Evolutionary conservation across 495 filamentous ascomycete species (phyloP).

Genomic region (Trichoderma orchidacearum): DNA sequence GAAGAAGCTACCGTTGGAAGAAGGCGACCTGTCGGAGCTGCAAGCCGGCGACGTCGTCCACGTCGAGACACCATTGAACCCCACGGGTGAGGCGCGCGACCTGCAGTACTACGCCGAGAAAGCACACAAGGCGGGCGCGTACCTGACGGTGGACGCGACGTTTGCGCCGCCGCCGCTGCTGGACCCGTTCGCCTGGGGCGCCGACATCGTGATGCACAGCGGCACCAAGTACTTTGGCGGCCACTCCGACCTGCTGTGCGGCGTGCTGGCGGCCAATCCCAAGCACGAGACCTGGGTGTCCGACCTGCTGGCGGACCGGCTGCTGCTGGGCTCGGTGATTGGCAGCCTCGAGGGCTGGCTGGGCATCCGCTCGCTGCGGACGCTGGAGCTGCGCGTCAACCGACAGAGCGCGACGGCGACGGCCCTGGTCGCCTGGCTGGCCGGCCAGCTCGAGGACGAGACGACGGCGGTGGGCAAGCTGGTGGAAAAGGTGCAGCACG

Average conservation of each 20-base stretch:
- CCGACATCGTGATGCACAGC: constrained; percentile 77
- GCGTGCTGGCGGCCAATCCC: constrained; percentile 54
- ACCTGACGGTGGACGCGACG: constrained; percentile 76
- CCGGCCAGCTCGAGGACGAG: constrained; percentile 26
- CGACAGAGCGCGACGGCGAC: constrained; percentile 57
- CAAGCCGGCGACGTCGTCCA: constrained; percentile 72
- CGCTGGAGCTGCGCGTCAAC: constrained; percentile 68
- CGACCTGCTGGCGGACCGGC: constrained; percentile 47
- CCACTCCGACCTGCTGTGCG: constrained; percentile 81
- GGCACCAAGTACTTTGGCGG: constrained; percentile 95
- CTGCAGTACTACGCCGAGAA: constrained; percentile 53
- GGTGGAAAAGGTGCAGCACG: constrained; percentile 55
- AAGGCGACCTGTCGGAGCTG: constrained; percentile 34
- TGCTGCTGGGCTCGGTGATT: constrained; percentile 73
- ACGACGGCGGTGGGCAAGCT: constrained; percentile 30
- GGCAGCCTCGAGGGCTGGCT: constrained; percentile 88
- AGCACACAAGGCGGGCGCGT: constrained; percentile 59
- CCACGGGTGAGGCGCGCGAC: constrained; percentile 63
- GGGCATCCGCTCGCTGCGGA: constrained; percentile 71
- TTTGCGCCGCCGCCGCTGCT: constrained; percentile 86
- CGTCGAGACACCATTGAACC: constrained; percentile 87
- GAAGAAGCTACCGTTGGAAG: constrained; percentile 44
- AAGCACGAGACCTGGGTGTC: constrained; percentile 36
- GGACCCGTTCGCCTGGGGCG: constrained; percentile 70
- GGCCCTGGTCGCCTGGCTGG: constrained; percentile 58